Evolutionary conservation across 2,329 filamentous ascomycete genomes (phyloP), one percentile per base, ranked within the genome.

Genomic region (Corniculantispora saksenae): DNA sequence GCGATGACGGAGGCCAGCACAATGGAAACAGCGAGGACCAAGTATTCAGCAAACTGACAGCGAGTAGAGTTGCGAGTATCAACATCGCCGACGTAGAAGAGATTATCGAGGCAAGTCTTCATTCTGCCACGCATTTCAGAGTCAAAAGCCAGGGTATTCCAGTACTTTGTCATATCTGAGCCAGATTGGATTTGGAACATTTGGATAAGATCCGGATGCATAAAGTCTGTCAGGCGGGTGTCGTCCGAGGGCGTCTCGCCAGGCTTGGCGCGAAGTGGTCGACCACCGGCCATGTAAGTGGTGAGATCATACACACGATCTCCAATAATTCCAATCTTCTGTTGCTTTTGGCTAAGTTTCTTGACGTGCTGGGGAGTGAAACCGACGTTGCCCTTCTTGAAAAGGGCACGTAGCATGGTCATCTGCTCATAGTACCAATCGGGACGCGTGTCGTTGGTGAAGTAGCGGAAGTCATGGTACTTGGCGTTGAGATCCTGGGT

Each of bases 391-490:
- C 95, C 95, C 77, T 96, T 96, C 78, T 91, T 90, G 82, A 91
- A 98, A 70, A 89, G 89, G 38, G 86, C 79, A 70, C 90, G 91
- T 61, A 99, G 81, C 75, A 89, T 87, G 38, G 89, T 83, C 85
- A 97, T 93, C 76, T 94, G 89, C 79, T 99, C 92, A 65, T 85
- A 90, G 80, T 94, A 98, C 95, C 95, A 99, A 74, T 97, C 93
- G 2, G 90, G 88, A 13, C 94, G 89, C 59, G 86, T 90, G 74
- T 97, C 92, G 69, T 93, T 92, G 40, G 86, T 92, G 73, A 87
- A 93, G 73, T 85, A 88, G 66, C 95, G 89, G 86, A 99, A 99
- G 75, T 99, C 95, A 73, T 99, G 95, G 75, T 96, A 99, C 67
- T 86, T 81, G 25, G 88, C 82, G 73, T 97, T 97, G 25, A 83